Base-by-base conservation (phyloP, 2,329 filamentous ascomycete species). In the Claviceps africana region DNA sequence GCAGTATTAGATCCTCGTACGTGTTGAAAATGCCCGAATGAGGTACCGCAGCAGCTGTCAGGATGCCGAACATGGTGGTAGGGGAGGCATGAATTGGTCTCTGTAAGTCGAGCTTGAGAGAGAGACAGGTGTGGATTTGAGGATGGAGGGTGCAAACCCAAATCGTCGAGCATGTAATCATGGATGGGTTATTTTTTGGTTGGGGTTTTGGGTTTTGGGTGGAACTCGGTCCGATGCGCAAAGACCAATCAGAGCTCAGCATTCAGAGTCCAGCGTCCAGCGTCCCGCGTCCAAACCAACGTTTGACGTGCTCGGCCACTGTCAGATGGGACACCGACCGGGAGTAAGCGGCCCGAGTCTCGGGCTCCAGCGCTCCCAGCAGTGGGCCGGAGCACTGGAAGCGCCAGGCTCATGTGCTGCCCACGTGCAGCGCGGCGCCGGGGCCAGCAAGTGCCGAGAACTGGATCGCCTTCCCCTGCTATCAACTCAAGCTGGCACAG, bases 1-100 rank as follows among this genome's bases (percentile, higher is more conserved):
- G 63, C 43, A 62, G 61, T 55, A 72, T 69, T 22, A 72, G 62
- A 15, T 71, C 69, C 17, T 72, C 70, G 55, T 68, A 71, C n/a
- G 65, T 64, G 50, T 58, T 58, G 55, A 65, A 72, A 51, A 70
- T 60, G 53, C 61, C 65, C 35, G 61, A 60, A 55, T 66, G 60
- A 50, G 67, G 67, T 55, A 67, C 62, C 15, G 65, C 60, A 50
- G 69, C 65, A 43, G 70, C 64, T 55, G 68, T 67, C 50, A 72
- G 62, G 48, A 72, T 69, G 58, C 69, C 70, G 53, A 72, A 72
- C 70, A 72, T 71, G 60, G 59, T 57, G 57, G 56, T 53, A 53
- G 28, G 33, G 15, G 15, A 42, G 17, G 25, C n/a, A 43, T 42
- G 19, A 33, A 31, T 31, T 9, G 15, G 19, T 47, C n/a, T 56